A percentile compares a stretch with the other conserved stretches of the same genome.
phyloP scores from a whole-genome alignment of 441 rosid species.

The Erodium trifolium region DNA sequence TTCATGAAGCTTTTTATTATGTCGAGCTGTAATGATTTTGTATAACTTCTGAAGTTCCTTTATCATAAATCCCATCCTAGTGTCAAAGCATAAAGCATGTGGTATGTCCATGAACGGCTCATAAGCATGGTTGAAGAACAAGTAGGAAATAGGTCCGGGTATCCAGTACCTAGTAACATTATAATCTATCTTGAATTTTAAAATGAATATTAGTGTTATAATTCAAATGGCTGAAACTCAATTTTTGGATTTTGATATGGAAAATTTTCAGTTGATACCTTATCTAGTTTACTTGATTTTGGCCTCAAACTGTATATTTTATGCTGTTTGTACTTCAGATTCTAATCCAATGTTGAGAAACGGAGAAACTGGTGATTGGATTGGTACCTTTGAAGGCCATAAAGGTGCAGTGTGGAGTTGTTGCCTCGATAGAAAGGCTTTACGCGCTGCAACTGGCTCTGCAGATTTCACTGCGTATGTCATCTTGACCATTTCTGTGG shows the following conservation, averaged over 20 bases:
- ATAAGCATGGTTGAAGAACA: too few species aligned
- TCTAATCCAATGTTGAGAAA: conserved; percentile 89
- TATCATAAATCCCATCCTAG: not conserved
- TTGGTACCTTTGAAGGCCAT: conserved; percentile 95
- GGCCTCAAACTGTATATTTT: not conserved
- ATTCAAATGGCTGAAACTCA: not conserved
- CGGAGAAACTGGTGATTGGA: conserved; percentile 98
- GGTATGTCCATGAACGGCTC: too few species aligned
- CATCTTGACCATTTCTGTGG: not conserved
- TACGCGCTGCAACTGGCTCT: conserved; percentile 87
- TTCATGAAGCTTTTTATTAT: too few species aligned
- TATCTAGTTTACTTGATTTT: not conserved
- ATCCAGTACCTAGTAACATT: too few species aligned
- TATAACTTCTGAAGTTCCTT: not conserved
- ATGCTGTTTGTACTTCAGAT: conserved; percentile 37
- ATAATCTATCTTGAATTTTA: too few species aligned
- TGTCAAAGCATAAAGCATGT: not conserved
- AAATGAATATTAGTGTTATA: too few species aligned
- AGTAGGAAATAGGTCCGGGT: too few species aligned
- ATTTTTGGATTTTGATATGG: not conserved
- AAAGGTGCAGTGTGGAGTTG: conserved; percentile 99
- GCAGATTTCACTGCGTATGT: conserved; percentile 91
- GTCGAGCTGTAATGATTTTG: not conserved
- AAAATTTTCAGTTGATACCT: not conserved
- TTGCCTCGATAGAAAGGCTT: conserved; percentile 73